Conservation (phyloP, 2,329 filamentous ascomycete species). For the Drechslerella stenobrocha region DNA sequence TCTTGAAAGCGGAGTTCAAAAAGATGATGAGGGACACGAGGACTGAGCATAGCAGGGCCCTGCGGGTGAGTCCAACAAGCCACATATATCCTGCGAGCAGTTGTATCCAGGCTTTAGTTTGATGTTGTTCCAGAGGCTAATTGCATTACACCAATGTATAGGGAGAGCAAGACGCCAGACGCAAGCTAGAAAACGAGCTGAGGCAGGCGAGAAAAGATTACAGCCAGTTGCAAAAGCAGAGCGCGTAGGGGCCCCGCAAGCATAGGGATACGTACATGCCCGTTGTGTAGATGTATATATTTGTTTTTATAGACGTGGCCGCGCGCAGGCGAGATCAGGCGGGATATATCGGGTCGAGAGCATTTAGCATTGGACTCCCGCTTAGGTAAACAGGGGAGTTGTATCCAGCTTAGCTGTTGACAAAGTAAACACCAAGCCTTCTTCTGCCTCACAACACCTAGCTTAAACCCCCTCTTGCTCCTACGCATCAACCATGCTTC, state of each 20-base stretch:
- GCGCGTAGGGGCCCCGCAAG: neutral
- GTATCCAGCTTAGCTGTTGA: too few species aligned
- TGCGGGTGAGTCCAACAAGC: constrained; percentile 63
- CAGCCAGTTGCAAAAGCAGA: constrained; percentile 18
- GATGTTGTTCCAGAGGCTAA: too few species aligned
- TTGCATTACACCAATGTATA: too few species aligned
- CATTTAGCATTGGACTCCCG: too few species aligned
- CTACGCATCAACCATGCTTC: too few species aligned
- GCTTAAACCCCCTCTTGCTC: too few species aligned
- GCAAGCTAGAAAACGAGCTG: constrained; percentile 67
- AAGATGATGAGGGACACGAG: constrained; percentile 78
- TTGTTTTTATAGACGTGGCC: too few species aligned
- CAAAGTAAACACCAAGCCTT: too few species aligned
- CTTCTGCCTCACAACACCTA: too few species aligned
- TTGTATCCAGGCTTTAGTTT: too few species aligned
- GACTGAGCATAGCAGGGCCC: constrained; percentile 66
- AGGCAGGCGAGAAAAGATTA: constrained; percentile 60
- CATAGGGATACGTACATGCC: neutral
- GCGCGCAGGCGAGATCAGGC: too few species aligned
- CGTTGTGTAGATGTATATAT: neutral
- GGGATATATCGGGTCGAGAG: neutral
- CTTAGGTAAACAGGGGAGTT: too few species aligned
- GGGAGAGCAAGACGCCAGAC: constrained; percentile 72
- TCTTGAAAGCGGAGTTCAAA: constrained; percentile 74
- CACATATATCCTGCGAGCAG: neutral